Evolutionary conservation across 331 rosid genomes (phyloP).

Genomic region (Stylosanthes scabra): DNA sequence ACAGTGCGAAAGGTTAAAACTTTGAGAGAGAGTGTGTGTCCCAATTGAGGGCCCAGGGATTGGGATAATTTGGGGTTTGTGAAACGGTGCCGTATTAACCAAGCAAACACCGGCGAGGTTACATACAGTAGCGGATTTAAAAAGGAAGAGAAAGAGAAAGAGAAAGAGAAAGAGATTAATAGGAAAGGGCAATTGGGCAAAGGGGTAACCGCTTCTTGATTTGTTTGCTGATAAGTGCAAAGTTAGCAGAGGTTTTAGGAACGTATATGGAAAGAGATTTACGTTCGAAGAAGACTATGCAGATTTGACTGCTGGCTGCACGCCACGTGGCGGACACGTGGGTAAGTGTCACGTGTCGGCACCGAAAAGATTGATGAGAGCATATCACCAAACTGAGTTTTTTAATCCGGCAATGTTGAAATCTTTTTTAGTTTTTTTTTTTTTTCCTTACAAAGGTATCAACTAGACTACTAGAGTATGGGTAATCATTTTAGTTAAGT

Average conservation of each 20-base stretch:
- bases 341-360: background rate
- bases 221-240: background rate
- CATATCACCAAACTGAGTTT: too few relatives aligned
- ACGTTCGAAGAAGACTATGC: background rate
- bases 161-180: background rate
- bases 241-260: background rate
- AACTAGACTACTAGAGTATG: too few relatives aligned
- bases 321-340: background rate
- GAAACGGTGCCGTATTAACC: constrained; percentile 37
- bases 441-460: too few relatives aligned
- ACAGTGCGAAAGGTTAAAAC: background rate
- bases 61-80: background rate
- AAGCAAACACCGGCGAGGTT: constrained; percentile 33
- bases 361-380: background rate
- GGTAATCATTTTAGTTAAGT: too few relatives aligned
- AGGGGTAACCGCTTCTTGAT: background rate
- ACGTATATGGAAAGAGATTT: too few relatives aligned
- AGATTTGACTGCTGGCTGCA: background rate
- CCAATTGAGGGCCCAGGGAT: constrained; percentile 1
- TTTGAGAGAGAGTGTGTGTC: constrained; percentile 4
- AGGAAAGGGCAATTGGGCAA: too few relatives aligned
- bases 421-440: too few relatives aligned
- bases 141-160: background rate
- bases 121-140: background rate
- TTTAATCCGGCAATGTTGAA: too few relatives aligned